phyloP scores from a whole-genome alignment of 2,329 filamentous ascomycete genomes.

The Myotisia sp. region DNA sequence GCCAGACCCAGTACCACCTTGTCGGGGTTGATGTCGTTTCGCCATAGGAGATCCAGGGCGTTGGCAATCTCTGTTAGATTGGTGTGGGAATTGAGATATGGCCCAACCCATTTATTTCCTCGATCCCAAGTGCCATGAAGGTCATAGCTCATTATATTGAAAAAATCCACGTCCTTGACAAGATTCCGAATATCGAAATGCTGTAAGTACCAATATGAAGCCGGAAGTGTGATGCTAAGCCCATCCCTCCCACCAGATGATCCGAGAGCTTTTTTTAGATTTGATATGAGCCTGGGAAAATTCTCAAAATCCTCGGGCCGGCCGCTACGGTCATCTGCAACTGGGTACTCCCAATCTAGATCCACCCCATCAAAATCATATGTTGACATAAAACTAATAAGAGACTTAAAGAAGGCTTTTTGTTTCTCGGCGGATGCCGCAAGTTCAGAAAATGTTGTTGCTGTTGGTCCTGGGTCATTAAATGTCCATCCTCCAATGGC shows the following conservation, averaged over 20 bases:
- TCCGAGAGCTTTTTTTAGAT: slow-evolving; percentile 5
- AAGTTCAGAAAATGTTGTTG: slow-evolving; percentile 11
- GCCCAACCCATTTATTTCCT: slow-evolving; percentile 4
- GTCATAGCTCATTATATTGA: slow-evolving; percentile 21
- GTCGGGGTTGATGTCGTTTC: slow-evolving; percentile 23
- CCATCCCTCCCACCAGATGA: slow-evolving; percentile 3
- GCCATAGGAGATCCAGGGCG: slow-evolving; percentile 29
- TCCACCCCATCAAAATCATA: slow-evolving; percentile 11
- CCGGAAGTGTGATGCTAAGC: slow-evolving; percentile 8
- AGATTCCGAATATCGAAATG: slow-evolving; percentile 16
- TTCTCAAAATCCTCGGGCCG: neutral
- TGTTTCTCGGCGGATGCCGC: neutral
- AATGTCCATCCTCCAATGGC: slow-evolving; percentile 17
- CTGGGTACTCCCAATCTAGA: slow-evolving; percentile 15
- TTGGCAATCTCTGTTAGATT: slow-evolving; percentile 32
- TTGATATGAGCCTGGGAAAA: neutral
- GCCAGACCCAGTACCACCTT: slow-evolving; percentile 37
- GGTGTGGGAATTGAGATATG: slow-evolving; percentile 26
- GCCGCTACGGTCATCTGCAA: slow-evolving; percentile 22
- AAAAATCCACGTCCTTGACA: slow-evolving; percentile 13
- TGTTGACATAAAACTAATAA: slow-evolving; percentile 6
- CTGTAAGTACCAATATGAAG: slow-evolving; percentile 21
- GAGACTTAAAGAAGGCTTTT: slow-evolving; percentile 5
- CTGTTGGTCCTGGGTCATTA: slow-evolving; percentile 15
- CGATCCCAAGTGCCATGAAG: slow-evolving; percentile 19